phyloP scores from a whole-genome alignment of 805 yeast species.

The Suhomyces tanzawaensis region DNA sequence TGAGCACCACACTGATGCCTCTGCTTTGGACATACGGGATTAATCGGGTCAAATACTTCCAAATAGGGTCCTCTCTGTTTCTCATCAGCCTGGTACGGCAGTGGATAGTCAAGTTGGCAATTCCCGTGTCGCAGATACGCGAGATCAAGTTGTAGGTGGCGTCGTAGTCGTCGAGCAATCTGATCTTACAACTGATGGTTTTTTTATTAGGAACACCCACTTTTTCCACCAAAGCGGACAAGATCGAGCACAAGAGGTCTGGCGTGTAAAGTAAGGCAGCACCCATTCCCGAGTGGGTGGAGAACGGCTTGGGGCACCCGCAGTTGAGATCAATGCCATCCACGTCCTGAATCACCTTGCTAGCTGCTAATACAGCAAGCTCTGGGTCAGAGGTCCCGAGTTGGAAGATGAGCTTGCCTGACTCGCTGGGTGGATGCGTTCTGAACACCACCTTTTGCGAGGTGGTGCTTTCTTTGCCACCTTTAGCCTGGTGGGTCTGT shows the following conservation, averaged over 20 bases:
- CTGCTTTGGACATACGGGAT: slow-evolving; percentile 57
- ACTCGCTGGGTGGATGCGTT: slow-evolving; percentile 62
- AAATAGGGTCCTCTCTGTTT: slow-evolving; percentile 75
- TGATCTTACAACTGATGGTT: slow-evolving; percentile 87
- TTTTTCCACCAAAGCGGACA: slow-evolving; percentile 64
- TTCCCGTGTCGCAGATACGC: slow-evolving; percentile 64
- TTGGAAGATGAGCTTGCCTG: slow-evolving; percentile 76
- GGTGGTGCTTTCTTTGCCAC: slow-evolving; percentile 43
- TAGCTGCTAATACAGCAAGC: slow-evolving; percentile 86
- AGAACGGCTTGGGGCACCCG: slow-evolving; percentile 96
- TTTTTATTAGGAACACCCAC: slow-evolving; percentile 77
- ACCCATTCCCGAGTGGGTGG: slow-evolving; percentile 96
- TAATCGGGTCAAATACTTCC: slow-evolving; percentile 64
- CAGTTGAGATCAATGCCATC: slow-evolving; percentile 92
- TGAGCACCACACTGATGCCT: slow-evolving; percentile 71
- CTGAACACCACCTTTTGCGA: slow-evolving; percentile 64
- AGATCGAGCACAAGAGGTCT: slow-evolving; percentile 67
- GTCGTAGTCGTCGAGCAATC: slow-evolving; percentile 65
- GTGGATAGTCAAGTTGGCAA: slow-evolving; percentile 81
- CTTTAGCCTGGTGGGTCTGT: slow-evolving; percentile 18
- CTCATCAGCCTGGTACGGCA: slow-evolving; percentile 90
- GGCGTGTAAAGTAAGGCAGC: slow-evolving; percentile 87
- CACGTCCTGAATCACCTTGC: slow-evolving; percentile 77
- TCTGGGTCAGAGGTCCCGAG: slow-evolving; percentile 84
- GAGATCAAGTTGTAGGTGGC: slow-evolving; percentile 59